Evolutionary conservation across 768 basidiomycete genomes (phyloP), one percentile per base, ranked within the genome.

Genomic region (Xerocomellus chrysenteron): DNA sequence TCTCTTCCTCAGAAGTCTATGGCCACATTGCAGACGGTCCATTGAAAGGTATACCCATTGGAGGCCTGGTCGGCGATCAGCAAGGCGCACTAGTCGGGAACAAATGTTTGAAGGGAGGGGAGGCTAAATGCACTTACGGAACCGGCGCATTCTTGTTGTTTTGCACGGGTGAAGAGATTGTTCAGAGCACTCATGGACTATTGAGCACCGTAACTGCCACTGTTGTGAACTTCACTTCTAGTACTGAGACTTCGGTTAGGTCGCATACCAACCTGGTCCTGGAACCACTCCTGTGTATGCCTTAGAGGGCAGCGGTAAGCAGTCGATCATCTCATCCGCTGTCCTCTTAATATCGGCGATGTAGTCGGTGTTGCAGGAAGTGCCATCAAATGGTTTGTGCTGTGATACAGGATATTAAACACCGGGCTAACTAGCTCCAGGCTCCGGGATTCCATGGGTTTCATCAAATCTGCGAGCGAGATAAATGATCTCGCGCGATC

Each of bases 111-210:
- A 78, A 68, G n/a, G 79, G 83, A 61, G 96, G 96, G 17, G 90
- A 98, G 70, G 96, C 95, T 3, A 99, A 99, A 75, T 97, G 94
- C 74, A 99, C 97, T 5, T 99, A 96, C 65, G 96, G 96, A 26
- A 98, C 96, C 2, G 96, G 97, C 32, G 94, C 94, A 37, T 99
- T 99, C 79, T 77, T 98, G 61, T 76, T 99, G 30, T 98, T 97
- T 80, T 92, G 91, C 75, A 98, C 97, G 1, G 97, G 96, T 3
- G 76, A 76, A 21, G 88, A 96, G 28, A 86, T 93, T 40, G 88
- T 98, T 24, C 79, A 87, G 69, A 96, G 93, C 65, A 78, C 74
- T 30, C 88, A 97, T 65, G 97, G 96, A 5, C 73, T 99, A 55
- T 74, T 99, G 65, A 93, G 88, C 63, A 98, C 97, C 2, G 92